Conservation (phyloP, 345 rosid genomes). For the Populus pruinosa region DNA sequence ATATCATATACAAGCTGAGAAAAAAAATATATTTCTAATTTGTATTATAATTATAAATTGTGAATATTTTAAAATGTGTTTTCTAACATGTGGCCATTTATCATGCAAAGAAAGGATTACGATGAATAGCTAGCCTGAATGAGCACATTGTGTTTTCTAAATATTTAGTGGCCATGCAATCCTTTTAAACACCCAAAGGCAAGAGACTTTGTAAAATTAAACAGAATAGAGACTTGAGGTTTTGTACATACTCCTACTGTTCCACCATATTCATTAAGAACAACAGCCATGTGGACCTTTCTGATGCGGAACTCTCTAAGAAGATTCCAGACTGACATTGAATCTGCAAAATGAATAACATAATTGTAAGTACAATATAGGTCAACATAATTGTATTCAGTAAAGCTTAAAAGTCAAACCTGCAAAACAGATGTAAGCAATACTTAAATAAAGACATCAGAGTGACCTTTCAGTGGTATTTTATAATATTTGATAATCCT, state of each 20-base stretch:
- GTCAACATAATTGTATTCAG: neutral
- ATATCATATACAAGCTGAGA: no score
- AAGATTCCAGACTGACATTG: conserved; percentile 99
- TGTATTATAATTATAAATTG: no score
- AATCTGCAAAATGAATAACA: conserved; percentile 57
- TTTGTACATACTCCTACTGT: conserved; percentile 81
- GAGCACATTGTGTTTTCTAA: no score
- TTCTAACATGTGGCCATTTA: no score
- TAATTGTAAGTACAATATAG: conserved; percentile 6
- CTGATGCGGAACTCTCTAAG: conserved; percentile 97
- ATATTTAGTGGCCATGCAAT: neutral
- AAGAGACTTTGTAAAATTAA: neutral
- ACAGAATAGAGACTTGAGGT: neutral
- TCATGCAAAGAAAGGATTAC: no score
- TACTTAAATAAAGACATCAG: neutral
- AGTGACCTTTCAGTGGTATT: neutral
- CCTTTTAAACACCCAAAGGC: neutral
- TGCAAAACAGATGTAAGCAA: neutral
- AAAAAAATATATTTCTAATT: no score
- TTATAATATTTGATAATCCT: no score
- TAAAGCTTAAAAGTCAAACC: neutral
- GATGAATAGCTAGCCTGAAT: no score
- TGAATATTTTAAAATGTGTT: no score
- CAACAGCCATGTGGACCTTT: conserved; percentile 99
- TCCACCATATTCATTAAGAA: conserved; percentile 97